Percentiles rank a stretch among this genome's conserved stretches.
Evolutionary conservation across 176 grass and related monocot genomes (phyloP).

Genomic region (Themeda triandra): DNA sequence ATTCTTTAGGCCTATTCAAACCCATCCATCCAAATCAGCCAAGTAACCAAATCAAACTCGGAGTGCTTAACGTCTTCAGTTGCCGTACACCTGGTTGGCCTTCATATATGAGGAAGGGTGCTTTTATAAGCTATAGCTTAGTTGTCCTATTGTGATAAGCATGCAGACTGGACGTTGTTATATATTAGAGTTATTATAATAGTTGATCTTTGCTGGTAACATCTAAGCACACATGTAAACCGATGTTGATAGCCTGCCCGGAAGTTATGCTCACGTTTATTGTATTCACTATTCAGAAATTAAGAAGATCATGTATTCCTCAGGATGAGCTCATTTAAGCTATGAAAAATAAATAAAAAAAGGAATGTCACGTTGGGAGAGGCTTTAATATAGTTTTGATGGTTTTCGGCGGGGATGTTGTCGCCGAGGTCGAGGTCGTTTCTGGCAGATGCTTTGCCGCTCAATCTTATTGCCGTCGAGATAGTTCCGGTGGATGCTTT

Average conservation of each 20-base stretch:
- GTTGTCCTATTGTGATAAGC: slow-evolving; percentile 39
- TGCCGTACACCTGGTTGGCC: slow-evolving; percentile 33
- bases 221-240: slow-evolving; percentile 7
- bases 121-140: slow-evolving; percentile 28
- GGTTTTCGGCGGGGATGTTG: too few relatives aligned
- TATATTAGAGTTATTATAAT: not conserved
- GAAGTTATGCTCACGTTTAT: not conserved
- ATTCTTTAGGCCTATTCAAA: slow-evolving; percentile 18
- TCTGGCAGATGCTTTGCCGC: too few relatives aligned
- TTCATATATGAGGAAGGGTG: not conserved
- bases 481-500: too few relatives aligned
- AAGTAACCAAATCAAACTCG: slow-evolving; percentile 24
- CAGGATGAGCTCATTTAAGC: not conserved
- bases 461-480: too few relatives aligned
- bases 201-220: not conserved
- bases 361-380: not conserved
- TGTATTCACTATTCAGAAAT: not conserved
- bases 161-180: not conserved
- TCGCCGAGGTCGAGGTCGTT: too few relatives aligned
- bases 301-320: not conserved
- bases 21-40: not conserved
- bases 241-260: not conserved
- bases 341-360: not conserved
- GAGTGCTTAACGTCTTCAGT: not conserved
- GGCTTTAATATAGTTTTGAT: not conserved